Base-by-base conservation (phyloP, 345 rosid genomes). In the Physaria fendleri region DNA sequence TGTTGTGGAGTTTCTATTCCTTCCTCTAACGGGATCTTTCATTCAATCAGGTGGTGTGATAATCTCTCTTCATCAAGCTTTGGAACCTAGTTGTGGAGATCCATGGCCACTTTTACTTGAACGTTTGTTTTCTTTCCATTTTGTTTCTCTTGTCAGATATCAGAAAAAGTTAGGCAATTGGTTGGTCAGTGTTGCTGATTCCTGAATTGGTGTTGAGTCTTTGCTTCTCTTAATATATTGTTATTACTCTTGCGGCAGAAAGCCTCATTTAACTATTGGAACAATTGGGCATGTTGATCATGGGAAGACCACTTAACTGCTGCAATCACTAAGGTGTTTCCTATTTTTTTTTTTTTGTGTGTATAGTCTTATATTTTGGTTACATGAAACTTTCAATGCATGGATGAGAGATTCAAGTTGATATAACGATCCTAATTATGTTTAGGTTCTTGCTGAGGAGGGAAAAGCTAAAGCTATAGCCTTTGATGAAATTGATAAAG, bases 201-300 rank as follows among this genome's bases (percentile, higher is more conserved):
- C 15, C 1, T 5, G 40, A n/a, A n/a, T 13, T 13, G 40, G 17
- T 37, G 5, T 8, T 13, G 6, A n/a, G n/a, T 17, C 14, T 50
- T 9, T 28, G 22, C 12, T 48, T 28, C 38, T 23, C 27, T 43
- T 25, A 3, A 21, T 17, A 43, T 0, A 2, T 22, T 35, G 13
- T 8, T 0, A 10, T 37, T 24, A n/a, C n/a, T n/a, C n/a, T n/a
- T n/a, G n/a, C n/a, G 28, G 2, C 73, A 91, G 96, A 29, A 91
- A 88, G 38, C 98, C 95, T 71, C 96, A 91, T 61, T 95, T 91
- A 4, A 91, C 88, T 76, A 92, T 91, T 44, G 98, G 98, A 53
- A 91, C 98, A 52, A 88, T 88, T 49, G 98, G 96, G 14, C 98
- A 91, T 33, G 98, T 91, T 68, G 98, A 91, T 82, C 98, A 91